Percentiles rank a stretch among this genome's conserved stretches.
phyloP scores from a whole-genome alignment of 441 rosid species.

The Dalechampia spathulata region DNA sequence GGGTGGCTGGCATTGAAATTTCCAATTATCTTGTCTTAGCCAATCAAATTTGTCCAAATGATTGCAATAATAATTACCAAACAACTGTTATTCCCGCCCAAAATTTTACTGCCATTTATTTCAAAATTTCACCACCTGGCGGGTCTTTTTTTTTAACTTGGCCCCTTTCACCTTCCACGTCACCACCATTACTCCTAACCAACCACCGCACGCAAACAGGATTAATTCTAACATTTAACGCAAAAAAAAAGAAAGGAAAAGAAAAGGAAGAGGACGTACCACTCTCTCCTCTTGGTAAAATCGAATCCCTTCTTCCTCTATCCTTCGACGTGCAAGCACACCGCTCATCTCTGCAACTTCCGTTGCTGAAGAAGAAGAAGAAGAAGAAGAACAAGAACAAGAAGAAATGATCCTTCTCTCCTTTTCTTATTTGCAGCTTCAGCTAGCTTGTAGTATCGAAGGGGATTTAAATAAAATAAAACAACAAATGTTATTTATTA shows the following conservation, averaged over 20 bases:
- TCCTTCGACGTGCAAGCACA: slow-evolving; percentile 32
- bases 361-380: slow-evolving; percentile 48
- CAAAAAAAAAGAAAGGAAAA: too few species aligned
- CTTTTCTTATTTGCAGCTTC: slow-evolving; percentile 2
- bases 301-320: background rate
- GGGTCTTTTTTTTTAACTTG: slow-evolving; percentile 30
- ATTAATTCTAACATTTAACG: slow-evolving; percentile 4
- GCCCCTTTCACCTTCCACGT: slow-evolving; percentile 16
- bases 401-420: slow-evolving; percentile 43
- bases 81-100: slow-evolving; percentile 40
- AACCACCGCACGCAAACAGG: background rate
- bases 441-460: slow-evolving; percentile 13
- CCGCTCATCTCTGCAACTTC: slow-evolving; percentile 5
- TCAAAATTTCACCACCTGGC: slow-evolving; percentile 25
- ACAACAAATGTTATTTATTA: slow-evolving; percentile 24
- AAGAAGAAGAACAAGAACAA: too few species aligned
- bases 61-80: too few species aligned
- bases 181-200: background rate
- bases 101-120: slow-evolving; percentile 21
- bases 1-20: too few species aligned
- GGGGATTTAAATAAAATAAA: background rate
- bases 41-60: too few species aligned
- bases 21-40: too few species aligned
- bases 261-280: too few species aligned
- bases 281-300: background rate